A percentile compares a stretch with the other conserved stretches of the same genome.
Conservation (phyloP, 108 stramenopile species). For the Aureococcus anophagefferens region DNA sequence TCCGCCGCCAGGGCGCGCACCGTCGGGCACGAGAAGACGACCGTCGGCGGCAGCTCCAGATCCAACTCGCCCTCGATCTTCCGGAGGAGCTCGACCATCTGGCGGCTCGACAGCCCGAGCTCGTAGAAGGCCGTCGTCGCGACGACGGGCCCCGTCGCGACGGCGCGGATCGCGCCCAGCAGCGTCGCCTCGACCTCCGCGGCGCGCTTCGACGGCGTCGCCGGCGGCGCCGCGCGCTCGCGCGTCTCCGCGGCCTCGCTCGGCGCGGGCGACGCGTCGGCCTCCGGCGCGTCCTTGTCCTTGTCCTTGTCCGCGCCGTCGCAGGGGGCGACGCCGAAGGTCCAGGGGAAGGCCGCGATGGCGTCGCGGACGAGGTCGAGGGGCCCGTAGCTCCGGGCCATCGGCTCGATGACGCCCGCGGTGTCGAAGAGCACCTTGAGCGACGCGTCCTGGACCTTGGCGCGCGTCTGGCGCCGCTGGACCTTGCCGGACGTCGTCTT, state of each 20-base stretch:
- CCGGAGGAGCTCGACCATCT: not conserved
- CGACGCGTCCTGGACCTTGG: conserved; percentile 18
- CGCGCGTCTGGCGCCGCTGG: conserved; percentile 37
- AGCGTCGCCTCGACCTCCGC: not conserved
- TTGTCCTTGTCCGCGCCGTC: too few species aligned
- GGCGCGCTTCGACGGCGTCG: not conserved
- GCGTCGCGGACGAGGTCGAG: not conserved
- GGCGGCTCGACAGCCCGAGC: not conserved
- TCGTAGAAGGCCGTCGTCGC: not conserved
- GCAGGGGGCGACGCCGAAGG: too few species aligned
- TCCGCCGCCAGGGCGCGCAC: not conserved
- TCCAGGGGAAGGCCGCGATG: not conserved
- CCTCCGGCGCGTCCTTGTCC: too few species aligned
- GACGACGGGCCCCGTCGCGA: not conserved
- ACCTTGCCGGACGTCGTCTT: conserved; percentile 57
- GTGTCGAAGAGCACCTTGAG: conserved; percentile 16
- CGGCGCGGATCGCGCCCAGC: not conserved
- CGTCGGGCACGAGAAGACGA: not conserved
- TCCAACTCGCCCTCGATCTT: not conserved
- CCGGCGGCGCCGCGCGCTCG: too few species aligned
- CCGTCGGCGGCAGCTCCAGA: not conserved
- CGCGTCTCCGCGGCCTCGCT: not conserved
- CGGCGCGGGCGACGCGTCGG: not conserved
- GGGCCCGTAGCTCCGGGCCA: too few species aligned
- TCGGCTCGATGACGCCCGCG: conserved; percentile 8